Base-by-base conservation (phyloP, 768 basidiomycete genomes). In the Scleroderma citrinum region DNA sequence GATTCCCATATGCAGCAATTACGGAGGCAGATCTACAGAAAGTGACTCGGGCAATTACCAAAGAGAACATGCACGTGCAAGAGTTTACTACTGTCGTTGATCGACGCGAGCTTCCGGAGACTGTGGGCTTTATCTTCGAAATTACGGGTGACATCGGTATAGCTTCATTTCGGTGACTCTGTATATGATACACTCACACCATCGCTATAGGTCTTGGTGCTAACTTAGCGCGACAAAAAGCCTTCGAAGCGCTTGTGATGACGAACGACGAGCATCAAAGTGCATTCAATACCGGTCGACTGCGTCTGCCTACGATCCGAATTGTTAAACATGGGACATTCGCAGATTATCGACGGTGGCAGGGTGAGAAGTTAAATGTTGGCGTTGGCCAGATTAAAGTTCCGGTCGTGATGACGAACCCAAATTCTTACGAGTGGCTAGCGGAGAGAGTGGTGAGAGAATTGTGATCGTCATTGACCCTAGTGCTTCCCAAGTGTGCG, bases 321-420 rank as follows among this genome's bases (percentile, higher is more conserved):
- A 45, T 64, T 3, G 46, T 64, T 4, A 47, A 55, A 19, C 19
- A 46, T 1, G 58, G 62, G 7, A 58, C 55, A 8, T 62, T 61
- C 12, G 30, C 40, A 3, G 60, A 52, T 3, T 62, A 53, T 31
- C 53, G 58, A 44, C 41, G 20, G 31, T 56, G 53, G 52, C 59
- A 39, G 30, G 34, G 36, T 13, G 37, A 63, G 23, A 44, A 48
- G 37, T 39, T 4, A 5, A 56, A 56, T 3, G 6, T 46, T 2
- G 32, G n/a, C 2, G 32, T 29, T 2, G 49, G 37, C 6, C 56
- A 58, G 34, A 48, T 57, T 23, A 63, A 63, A 14, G 45, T 59
- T 2, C 59, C 59, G 0, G 7, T 52, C 5, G 52, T 55, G 2
- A 17, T 56, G 3, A 14, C 42, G 13, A 24, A 61, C 31, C 16